Conservation (phyloP, 768 basidiomycete genomes). For the Rhodosporidiobolus sp. region DNA sequence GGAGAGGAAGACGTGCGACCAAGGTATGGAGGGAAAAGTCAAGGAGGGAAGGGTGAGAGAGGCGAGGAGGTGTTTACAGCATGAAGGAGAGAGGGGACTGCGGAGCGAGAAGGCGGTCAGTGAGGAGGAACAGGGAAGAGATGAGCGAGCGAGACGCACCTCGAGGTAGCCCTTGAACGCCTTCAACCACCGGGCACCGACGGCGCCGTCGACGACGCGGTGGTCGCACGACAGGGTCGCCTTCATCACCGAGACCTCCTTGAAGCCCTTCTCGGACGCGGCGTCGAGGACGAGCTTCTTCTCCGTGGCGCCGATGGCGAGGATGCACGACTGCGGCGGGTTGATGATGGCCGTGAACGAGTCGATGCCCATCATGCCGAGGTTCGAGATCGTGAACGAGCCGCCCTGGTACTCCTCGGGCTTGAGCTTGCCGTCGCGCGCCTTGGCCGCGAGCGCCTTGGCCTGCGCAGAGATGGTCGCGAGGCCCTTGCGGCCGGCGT, state of each 20-base stretch:
- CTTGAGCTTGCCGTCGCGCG: conserved; percentile 90
- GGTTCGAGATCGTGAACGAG: conserved; percentile 97
- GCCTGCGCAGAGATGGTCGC: conserved; percentile 87
- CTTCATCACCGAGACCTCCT: conserved; percentile 86
- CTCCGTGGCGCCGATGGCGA: conserved; percentile 85
- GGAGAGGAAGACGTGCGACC: not conserved
- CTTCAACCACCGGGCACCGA: conserved; percentile 76
- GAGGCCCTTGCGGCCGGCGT: conserved; percentile 87
- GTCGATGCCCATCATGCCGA: conserved; percentile 90
- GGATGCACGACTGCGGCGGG: conserved; percentile 94
- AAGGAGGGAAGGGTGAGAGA: not conserved
- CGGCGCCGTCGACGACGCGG: conserved; percentile 91
- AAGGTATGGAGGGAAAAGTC: not conserved
- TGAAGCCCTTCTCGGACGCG: conserved; percentile 91
- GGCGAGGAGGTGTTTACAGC: conserved; percentile 25
- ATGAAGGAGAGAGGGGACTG: conserved; percentile 43
- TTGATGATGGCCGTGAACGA: conserved; percentile 99
- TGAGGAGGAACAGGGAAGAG: not conserved
- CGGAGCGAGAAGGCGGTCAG: not conserved
- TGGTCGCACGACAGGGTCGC: conserved; percentile 94
- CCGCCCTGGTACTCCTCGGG: conserved; percentile 98
- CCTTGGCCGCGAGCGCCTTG: conserved; percentile 88
- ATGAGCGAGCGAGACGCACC: conserved; percentile 11
- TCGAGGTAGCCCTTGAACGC: conserved; percentile 43
- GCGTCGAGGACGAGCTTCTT: conserved; percentile 82